A percentile compares a stretch with the other conserved stretches of the same genome.
Conservation (phyloP, 1,284 basidiomycete genomes). For the Cutaneotrichosporon sp. region DNA sequence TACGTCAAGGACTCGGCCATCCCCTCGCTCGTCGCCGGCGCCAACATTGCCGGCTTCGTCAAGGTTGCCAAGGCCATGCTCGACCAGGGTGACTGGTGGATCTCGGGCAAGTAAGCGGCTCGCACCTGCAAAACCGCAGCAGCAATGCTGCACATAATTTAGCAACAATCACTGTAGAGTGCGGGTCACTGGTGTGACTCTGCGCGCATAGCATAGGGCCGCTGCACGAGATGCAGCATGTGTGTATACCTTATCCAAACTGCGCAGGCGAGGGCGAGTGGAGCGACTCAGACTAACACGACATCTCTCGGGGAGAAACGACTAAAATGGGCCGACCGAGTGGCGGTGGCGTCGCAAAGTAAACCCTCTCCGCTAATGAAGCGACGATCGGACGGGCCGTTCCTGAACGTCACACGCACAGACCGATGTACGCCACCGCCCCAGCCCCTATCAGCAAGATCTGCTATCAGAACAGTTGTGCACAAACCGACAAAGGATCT, state of each 20-base stretch:
- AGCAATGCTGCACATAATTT: not conserved
- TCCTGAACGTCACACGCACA: not conserved
- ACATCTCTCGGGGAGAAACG: too few species aligned
- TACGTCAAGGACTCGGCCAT: slow-evolving; percentile 63
- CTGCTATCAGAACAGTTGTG: too few species aligned
- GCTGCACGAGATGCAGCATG: not conserved
- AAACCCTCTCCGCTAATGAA: not conserved
- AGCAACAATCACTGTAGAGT: slow-evolving; percentile 5
- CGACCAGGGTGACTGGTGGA: slow-evolving; percentile 12
- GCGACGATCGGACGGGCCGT: not conserved
- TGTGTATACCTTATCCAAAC: slow-evolving; percentile 1
- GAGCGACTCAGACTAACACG: too few species aligned
- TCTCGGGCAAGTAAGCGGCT: slow-evolving; percentile 4
- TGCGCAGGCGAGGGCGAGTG: too few species aligned
- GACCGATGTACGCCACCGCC: too few species aligned
- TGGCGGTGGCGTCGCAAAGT: too few species aligned
- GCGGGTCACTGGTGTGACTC: not conserved
- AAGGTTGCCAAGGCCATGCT: slow-evolving; percentile 65
- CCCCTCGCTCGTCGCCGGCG: slow-evolving; percentile 67
- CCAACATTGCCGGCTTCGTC: slow-evolving; percentile 74
- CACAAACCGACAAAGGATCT: too few species aligned
- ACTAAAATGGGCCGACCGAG: too few species aligned
- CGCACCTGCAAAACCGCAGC: not conserved
- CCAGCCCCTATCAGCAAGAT: too few species aligned
- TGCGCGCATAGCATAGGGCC: slow-evolving; percentile 4